Base-by-base conservation (phyloP, 2,329 filamentous ascomycete species). In the Pseudocercospora fijiensis region DNA sequence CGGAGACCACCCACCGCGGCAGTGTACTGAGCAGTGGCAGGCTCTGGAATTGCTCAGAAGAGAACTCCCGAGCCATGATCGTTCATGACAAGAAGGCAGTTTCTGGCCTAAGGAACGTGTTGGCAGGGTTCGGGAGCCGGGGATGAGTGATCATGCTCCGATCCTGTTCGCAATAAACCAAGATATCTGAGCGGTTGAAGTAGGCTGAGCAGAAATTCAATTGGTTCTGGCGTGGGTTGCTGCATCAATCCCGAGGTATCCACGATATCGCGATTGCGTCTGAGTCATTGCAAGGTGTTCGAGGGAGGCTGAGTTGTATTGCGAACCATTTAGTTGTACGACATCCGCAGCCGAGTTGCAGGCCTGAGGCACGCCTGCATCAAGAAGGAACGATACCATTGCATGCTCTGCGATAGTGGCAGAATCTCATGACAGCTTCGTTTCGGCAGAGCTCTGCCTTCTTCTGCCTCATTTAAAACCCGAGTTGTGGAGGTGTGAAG, bases 401-500 rank as follows among this genome's bases (percentile, higher is more conserved):
- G 37, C 4, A 41, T n/a, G 49, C 49, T 53, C 24, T 53, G 28
- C 26, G 49, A 53, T 53, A 24, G 49, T 10, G 49, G 49, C 49
- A 24, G 20, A n/a, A 27, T 11, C 49, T 52, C 49, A 52, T 52
- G 49, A 52, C 49, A 24, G 24, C 49, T 52, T 26, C 22, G 16
- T 26, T 27, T 3, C 16, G 24, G 22, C 24, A 30, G 3, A 30
- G 26, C 24, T 53, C 49, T 53, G 49, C 49, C 49, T 53, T 30
- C 49, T 16, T 28, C 26, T 53, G 49, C 49, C 49, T 53, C 49
- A 24, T 28, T 53, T 28, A 9, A 53, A 16, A 24, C 13, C 20
- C 49, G 49, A 53, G 49, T 53, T 53, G 24, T 11, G 49, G 24
- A 53, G 49, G 22, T n/a, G 26, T 53, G 49, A 53, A 53, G 49